Evolutionary conservation across 257 asterid species (phyloP), one percentile per base, ranked within the genome.

Genomic region (Solanum pinnatisectum): DNA sequence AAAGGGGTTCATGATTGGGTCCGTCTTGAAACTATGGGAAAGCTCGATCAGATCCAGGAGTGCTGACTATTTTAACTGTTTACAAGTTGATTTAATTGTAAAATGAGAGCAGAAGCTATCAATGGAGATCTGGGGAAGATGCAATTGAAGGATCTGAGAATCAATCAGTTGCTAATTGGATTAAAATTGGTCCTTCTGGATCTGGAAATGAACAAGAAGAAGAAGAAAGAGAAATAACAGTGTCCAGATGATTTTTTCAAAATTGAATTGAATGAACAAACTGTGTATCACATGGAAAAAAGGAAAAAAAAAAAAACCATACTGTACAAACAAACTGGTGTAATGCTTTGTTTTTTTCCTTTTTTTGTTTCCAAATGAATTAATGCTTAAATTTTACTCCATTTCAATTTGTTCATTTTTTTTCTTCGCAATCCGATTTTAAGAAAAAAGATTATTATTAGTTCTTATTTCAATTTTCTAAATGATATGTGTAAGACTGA

Each of bases 1-100:
- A 90, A 96, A 96, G 77, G 98, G 98, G 91, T 96, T 96, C 98
- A 96, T 96, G 94, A 92, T 90, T 93, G 94, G 93, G 90, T 95
- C 85, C 70, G 85, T 32, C 36, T 88, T 85, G 89, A 92, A 92
- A 90, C 94, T 91, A 92, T 91, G 91, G 56, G 98, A 93, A 67
- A 94, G 93, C 93, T 92, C 94, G 87, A 93, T 89, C 87, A 94
- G 98, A 93, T 95, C 96, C 94, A 94, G 93, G 92, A 87, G 90
- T n/a, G 52, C 88, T 81, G 85, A 15, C 40, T 46, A 23, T 25
- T n/a, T 63, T 63, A 63, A 63, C 71, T 63, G 30, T 63, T 63
- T 23, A n/a, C 71, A n/a, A 63, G 71, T 63, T 10, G 30, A 63
- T 63, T 63, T n/a, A 63, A 23, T n/a, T 23, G 15, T 3, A 25